phyloP scores from a whole-genome alignment of 805 yeast species.

The Schwanniomyces yamadae region DNA sequence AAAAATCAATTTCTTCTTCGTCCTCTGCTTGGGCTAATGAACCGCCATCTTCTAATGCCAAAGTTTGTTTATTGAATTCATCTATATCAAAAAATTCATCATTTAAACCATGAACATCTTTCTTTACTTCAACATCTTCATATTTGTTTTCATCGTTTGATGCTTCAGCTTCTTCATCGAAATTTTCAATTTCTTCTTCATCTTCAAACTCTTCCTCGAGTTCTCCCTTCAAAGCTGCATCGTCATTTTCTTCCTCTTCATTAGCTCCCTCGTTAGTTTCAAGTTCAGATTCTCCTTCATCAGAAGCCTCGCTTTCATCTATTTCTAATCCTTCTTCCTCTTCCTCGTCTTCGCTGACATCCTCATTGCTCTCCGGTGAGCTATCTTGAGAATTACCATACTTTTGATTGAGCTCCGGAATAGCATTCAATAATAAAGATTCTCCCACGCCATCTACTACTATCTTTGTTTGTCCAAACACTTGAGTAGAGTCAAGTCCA shows the following conservation, averaged over 20 bases:
- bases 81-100: constrained; percentile 85
- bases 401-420: constrained; percentile 49
- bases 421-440: constrained; percentile 52
- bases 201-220: constrained; percentile 24
- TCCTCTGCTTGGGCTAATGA: constrained; percentile 30
- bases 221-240: constrained; percentile 16
- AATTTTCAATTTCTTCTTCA: constrained; percentile 17
- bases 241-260: constrained; percentile 22
- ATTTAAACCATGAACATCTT: constrained; percentile 67
- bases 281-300: constrained; percentile 17
- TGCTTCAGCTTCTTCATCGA: constrained; percentile 11
- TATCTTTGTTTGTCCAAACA: constrained; percentile 90
- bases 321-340: constrained; percentile 12
- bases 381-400: constrained; percentile 22
- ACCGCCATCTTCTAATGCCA: constrained; percentile 49
- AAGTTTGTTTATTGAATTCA: constrained; percentile 73
- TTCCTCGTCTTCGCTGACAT: constrained; percentile 21
- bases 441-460: constrained; percentile 78
- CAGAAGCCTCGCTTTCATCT: constrained; percentile 8
- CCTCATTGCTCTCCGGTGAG: constrained; percentile 23
- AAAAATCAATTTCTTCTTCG: constrained; percentile 45
- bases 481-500: constrained; percentile 86
- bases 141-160: constrained; percentile 14
- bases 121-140: constrained; percentile 18
- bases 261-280: constrained; percentile 10